Evolutionary conservation across 768 basidiomycete genomes (phyloP).

Genomic region (Russula ochroleuca): DNA sequence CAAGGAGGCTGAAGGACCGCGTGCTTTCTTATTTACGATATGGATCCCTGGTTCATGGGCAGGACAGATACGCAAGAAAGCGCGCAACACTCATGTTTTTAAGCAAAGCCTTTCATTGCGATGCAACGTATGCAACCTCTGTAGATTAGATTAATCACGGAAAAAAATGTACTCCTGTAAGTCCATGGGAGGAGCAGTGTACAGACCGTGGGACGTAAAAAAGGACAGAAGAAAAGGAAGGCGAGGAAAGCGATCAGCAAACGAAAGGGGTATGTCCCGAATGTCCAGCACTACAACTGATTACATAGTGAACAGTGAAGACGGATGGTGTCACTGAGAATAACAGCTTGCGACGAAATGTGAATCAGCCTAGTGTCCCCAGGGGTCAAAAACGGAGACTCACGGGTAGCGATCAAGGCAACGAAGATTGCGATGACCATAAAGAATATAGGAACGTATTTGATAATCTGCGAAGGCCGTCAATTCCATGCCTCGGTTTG

Average conservation of each 20-base stretch:
- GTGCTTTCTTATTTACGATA: neutral
- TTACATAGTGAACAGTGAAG: slow-evolving; percentile 65
- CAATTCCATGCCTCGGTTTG: neutral
- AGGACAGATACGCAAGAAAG: no score
- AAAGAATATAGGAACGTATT: slow-evolving; percentile 77
- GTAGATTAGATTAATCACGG: slow-evolving; percentile 10
- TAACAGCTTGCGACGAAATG: slow-evolving; percentile 42
- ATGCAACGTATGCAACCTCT: slow-evolving; percentile 8
- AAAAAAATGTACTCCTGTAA: slow-evolving; percentile 5
- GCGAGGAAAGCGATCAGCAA: slow-evolving; percentile 15
- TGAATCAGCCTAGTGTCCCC: slow-evolving; percentile 3
- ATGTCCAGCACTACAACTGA: slow-evolving; percentile 45
- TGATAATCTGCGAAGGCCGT: slow-evolving; percentile 55
- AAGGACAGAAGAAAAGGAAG: neutral
- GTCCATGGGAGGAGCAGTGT: slow-evolving; percentile 14
- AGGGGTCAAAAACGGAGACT: slow-evolving; percentile 34
- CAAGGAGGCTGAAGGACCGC: neutral
- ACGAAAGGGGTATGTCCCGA: neutral
- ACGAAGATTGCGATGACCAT: slow-evolving; percentile 64
- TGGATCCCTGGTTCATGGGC: no score
- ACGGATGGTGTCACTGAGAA: slow-evolving; percentile 57
- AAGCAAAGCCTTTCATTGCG: slow-evolving; percentile 1
- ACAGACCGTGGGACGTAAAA: neutral
- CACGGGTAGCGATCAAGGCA: slow-evolving; percentile 74
- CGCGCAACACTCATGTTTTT: neutral